A percentile compares a stretch with the other conserved stretches of the same genome.
These are phyloP conservation scores for Stentor roeselii DNA, from an alignment of 73 alveolate genomes.

Conservation along the genomic window DNA sequence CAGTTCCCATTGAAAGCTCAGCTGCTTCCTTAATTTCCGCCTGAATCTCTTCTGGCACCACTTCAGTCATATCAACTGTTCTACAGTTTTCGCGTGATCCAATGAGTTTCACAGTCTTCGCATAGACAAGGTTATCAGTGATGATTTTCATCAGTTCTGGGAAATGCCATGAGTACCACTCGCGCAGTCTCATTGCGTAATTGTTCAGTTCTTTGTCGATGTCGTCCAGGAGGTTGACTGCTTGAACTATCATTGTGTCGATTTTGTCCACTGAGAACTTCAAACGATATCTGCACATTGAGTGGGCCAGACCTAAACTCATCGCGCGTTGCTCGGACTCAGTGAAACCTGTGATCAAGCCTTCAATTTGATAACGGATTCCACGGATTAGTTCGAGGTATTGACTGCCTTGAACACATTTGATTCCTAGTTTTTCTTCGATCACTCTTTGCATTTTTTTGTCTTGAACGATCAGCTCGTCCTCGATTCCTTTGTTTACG, in stretches of 20 bases:
- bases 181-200: slow-evolving; percentile 99
- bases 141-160: slow-evolving; percentile 99
- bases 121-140: slow-evolving; percentile 96
- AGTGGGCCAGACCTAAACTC: slow-evolving; percentile 97
- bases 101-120: slow-evolving; percentile 87
- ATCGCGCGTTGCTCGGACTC: slow-evolving; percentile 89
- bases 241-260: slow-evolving; percentile 97
- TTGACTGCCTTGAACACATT: slow-evolving; percentile 73
- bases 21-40: slow-evolving; percentile 92
- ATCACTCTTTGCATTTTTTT: slow-evolving; percentile 84
- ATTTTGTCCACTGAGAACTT: slow-evolving; percentile 97
- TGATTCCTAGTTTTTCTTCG: slow-evolving; percentile 80
- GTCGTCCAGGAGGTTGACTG: slow-evolving; percentile 98
- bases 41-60: slow-evolving; percentile 78
- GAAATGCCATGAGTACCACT: slow-evolving; percentile 99
- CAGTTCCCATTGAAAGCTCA: slow-evolving; percentile 98
- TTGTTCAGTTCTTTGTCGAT: slow-evolving; percentile 98
- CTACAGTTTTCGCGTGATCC: slow-evolving; percentile 83
- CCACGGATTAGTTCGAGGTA: slow-evolving; percentile 92
- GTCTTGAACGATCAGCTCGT: slow-evolving; percentile 76
- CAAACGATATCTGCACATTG: slow-evolving; percentile 87
- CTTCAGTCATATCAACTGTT: slow-evolving; percentile 65
- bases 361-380: slow-evolving; percentile 83
- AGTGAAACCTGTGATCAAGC: slow-evolving; percentile 85
- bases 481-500: slow-evolving; percentile 83